Base-by-base conservation (phyloP, 2,329 filamentous ascomycete species). In the Ascocoryne sarcoides region DNA sequence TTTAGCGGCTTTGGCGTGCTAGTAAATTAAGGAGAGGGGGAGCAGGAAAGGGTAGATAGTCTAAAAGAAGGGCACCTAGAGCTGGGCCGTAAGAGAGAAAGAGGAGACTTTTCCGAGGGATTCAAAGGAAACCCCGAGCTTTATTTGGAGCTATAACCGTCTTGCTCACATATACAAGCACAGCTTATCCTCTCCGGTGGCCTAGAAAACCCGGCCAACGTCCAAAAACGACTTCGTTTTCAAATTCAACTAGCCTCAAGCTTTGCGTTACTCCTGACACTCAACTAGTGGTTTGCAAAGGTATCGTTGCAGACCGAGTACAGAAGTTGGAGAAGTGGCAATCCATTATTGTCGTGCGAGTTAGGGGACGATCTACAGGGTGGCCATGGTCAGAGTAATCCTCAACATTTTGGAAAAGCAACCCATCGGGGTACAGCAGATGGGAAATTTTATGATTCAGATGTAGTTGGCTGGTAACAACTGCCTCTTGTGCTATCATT, bases 131-230 rank as follows among this genome's bases (percentile, higher is more conserved):
- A n/a, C n/a, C n/a, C n/a, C n/a, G n/a, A n/a, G n/a, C n/a, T n/a
- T n/a, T n/a, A n/a, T n/a, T n/a, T n/a, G n/a, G n/a, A n/a, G n/a
- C n/a, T n/a, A n/a, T n/a, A n/a, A n/a, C n/a, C n/a, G n/a, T n/a
- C n/a, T n/a, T n/a, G n/a, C n/a, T n/a, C n/a, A n/a, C n/a, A n/a
- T n/a, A n/a, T n/a, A n/a, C n/a, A 42, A 57, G 55, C 36, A 52
- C 52, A 65, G 42, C 53, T 69, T 1, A 58, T 68, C 0, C 56
- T 68, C 1, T 65, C 61, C 4, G 65, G 65, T 4, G 65, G 65
- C 1, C 52, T 68, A 1, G 63, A 65, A 8, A 66, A 64, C 37
- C 63, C 58, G 1, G 53, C 59, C 12, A 68, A 69, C 44, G 59
- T 68, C 4, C 63, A 64, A 34, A 47, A 53, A 1, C 47, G 54